Evolutionary conservation across 345 rosid genomes (phyloP), one percentile per base, ranked within the genome.

Genomic region (Dovyalis caffra): DNA sequence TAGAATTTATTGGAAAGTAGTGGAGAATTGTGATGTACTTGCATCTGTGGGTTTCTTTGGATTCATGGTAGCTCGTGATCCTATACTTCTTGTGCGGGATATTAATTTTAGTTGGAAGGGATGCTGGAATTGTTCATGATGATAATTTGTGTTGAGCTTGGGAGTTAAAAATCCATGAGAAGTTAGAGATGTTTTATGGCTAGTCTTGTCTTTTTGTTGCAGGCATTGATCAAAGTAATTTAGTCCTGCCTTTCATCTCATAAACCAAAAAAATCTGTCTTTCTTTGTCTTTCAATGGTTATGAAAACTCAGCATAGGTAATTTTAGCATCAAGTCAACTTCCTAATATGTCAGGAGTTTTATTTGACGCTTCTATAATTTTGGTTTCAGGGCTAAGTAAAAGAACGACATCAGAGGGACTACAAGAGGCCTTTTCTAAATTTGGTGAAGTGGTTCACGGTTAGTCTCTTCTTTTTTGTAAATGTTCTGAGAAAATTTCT

Each of bases 401-500:
- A 78, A 87, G 93, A 35, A 95, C 97, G 18, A 86, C 96, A 28
- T 58, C 85, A 16, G 98, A 93, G 81, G 84, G 80, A 18, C 93
- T 95, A 3, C 77, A 75, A 69, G 94, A 90, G 40, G 92, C 92
- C 33, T 91, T 92, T 76, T 81, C 91, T 53, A 69, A 87, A 81
- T 93, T 91, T 77, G 99, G 98, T 72, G 90, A 87, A 77, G 96
- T 95, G 49, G 71, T 84, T 78, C 88, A 93, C 66, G 97, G 99
- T 95, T 66, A n/a, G 87, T 74, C 31, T 64, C 60, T 49, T 47
- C 23, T 32, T 60, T n/a, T 29, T 45, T 2, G 14, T 47, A 1
- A 3, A 10, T 62, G 3, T 58, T 23, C 6, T 23, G 10, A 3
- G 12, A 26, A 56, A 35, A 23, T 35, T 77, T 33, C 60, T 65